Evolutionary conservation across 2,329 filamentous ascomycete genomes (phyloP), one percentile per base, ranked within the genome.

Genomic region (Rutstroemia sydowiana): DNA sequence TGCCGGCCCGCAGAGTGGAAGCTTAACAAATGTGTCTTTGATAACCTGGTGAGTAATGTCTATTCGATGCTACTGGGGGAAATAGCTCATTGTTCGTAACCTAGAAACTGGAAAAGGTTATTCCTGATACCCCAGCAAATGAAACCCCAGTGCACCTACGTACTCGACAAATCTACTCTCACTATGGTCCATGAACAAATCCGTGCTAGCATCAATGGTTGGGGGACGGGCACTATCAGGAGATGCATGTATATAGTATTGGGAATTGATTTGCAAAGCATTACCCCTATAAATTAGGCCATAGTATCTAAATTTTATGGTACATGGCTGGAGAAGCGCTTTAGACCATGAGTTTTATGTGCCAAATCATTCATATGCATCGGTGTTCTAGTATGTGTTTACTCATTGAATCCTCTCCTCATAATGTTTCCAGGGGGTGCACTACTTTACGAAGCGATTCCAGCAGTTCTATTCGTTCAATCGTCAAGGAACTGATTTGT

Each of bases 11-110:
- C 80, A 58, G 93, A 98, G 77, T 85, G 88, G 81, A 84, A 84
- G 68, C 75, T 98, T 65, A 98, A 96, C 78, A 86, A 85, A 74
- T 98, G 93, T 72, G 91, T 96, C 45, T 97, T 87, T 68, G 85
- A 96, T 61, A 97, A 96, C 70, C 72, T 98, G 75, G 93, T 98
- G 76, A 57, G 87, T 76, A 23, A 14, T 21, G 13, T 44, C 31
- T 21, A 32, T 20, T 34, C 5, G 30, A 2, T 3, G 9, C 1
- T 28, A 16, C 16, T 43, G 23, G 45, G 53, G 45, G 44, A 21
- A 26, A 1, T 18, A 18, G 9, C 46, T 51, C 7, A 36, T 14
- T 16, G 11, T 28, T 10, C 20, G 28, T 1, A 18, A 5, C 10
- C 42, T 62, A 92, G 87, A 86, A 87, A 73, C 75, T 93, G 58